Conservation (phyloP, 2,329 filamentous ascomycete genomes). For the Bertia moriformis region DNA sequence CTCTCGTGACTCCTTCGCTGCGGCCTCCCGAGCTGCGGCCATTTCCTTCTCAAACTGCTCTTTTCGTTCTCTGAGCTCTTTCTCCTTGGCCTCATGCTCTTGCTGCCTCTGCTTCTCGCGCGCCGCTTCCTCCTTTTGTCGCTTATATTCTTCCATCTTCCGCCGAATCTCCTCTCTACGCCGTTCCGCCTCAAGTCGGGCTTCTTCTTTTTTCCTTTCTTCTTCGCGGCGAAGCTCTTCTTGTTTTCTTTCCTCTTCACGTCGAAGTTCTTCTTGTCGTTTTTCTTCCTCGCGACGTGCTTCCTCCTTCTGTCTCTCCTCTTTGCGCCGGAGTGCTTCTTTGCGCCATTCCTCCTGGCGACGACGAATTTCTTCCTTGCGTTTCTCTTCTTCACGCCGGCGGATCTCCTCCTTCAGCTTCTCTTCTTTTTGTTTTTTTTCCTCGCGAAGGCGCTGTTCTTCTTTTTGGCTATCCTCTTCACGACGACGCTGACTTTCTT, state of each 20-base stretch:
- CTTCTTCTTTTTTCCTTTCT: not conserved
- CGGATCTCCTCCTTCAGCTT: too few relatives aligned
- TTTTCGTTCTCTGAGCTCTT: conserved; percentile 11
- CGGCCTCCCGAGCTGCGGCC: conserved; percentile 8
- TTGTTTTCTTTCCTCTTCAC: too few relatives aligned
- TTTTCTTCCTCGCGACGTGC: too few relatives aligned
- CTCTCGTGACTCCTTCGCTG: conserved; percentile 9
- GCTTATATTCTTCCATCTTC: not conserved
- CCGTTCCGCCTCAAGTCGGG: too few relatives aligned
- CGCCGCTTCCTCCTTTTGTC: not conserved
- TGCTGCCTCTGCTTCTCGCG: not conserved
- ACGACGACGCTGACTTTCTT: too few relatives aligned
- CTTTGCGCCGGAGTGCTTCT: conserved; percentile 5
- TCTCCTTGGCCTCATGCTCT: conserved; percentile 10
- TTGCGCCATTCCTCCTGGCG: not conserved
- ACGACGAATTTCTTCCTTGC: not conserved
- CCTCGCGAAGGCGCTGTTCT: too few relatives aligned
- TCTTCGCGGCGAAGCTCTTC: too few relatives aligned
- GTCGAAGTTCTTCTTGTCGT: too few relatives aligned
- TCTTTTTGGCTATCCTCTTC: too few relatives aligned
- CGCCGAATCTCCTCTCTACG: not conserved
- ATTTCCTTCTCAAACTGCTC: conserved; percentile 7
- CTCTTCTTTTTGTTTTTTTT: too few relatives aligned
- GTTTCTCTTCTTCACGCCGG: too few relatives aligned
- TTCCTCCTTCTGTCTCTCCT: conserved; percentile 19